These are phyloP conservation scores for Saccharomycopsis vini DNA, from an alignment of 805 yeast genomes.

Conservation along the genomic window DNA sequence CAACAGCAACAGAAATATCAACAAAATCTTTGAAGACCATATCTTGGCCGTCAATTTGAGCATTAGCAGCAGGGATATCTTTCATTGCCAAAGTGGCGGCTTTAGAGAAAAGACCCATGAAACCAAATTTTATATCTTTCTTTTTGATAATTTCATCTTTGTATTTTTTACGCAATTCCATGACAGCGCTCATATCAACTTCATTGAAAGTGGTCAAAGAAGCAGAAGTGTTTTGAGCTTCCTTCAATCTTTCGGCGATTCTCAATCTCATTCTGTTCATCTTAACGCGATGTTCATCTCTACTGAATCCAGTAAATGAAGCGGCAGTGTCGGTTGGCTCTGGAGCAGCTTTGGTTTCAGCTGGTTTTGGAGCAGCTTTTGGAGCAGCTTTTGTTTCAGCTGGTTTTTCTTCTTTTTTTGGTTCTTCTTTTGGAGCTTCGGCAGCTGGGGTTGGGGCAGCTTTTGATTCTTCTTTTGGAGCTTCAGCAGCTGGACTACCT, in stretches of 20 bases:
- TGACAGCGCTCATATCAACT: constrained; percentile 87
- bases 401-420: constrained; percentile 23
- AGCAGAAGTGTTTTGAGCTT: constrained; percentile 98
- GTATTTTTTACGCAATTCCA: constrained; percentile 92
- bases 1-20: constrained; percentile 94
- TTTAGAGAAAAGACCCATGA: constrained; percentile 97
- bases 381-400: constrained; percentile 23
- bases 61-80: constrained; percentile 92
- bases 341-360: constrained; percentile 22
- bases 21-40: constrained; percentile 94
- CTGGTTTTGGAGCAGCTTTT: constrained; percentile 25
- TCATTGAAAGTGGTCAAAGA: constrained; percentile 96
- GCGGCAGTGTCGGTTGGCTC: constrained; percentile 22
- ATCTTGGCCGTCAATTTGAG: constrained; percentile 89
- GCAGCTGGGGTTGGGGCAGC: constrained; percentile 23
- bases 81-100: constrained; percentile 89
- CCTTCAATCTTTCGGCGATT: constrained; percentile 98
- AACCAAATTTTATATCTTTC: constrained; percentile 91
- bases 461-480: constrained; percentile 28
- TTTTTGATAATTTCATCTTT: constrained; percentile 93
- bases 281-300: constrained; percentile 86
- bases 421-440: constrained; percentile 27
- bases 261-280: constrained; percentile 99
- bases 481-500: constrained; percentile 37
- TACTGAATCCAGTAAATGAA: constrained; percentile 49